Conservation (phyloP, 139 green algal genomes). For the Chlorella sp. region DNA sequence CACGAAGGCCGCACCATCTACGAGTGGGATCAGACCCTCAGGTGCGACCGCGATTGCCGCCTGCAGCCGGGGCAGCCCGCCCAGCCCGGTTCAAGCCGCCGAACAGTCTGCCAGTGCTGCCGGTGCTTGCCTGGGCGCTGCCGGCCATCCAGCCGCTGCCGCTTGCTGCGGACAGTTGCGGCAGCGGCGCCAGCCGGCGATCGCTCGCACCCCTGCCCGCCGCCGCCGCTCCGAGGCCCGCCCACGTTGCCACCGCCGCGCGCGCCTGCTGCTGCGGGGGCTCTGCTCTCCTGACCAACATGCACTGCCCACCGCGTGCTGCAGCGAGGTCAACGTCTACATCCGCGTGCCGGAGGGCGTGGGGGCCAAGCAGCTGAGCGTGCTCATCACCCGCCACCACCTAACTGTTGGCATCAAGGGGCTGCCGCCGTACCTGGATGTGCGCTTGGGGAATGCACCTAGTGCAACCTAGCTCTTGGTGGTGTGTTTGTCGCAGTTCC, state of each 20-base stretch:
- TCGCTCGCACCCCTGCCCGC: too few species aligned
- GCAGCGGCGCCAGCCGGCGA: too few species aligned
- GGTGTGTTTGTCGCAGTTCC: too few species aligned
- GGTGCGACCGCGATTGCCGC: neutral
- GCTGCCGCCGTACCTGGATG: constrained; percentile 87
- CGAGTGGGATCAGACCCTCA: constrained; percentile 91
- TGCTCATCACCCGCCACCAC: constrained; percentile 62
- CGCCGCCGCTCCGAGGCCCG: neutral
- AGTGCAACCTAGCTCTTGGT: too few species aligned
- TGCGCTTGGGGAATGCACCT: constrained; percentile 40
- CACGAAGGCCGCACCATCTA: constrained; percentile 71
- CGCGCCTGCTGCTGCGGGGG: neutral
- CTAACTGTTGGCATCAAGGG: constrained; percentile 75
- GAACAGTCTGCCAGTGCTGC: too few species aligned
- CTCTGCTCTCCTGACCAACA: too few species aligned
- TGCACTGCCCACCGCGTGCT: neutral
- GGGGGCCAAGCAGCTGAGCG: constrained; percentile 69
- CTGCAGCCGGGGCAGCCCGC: neutral
- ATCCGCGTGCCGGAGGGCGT: constrained; percentile 76
- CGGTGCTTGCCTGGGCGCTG: too few species aligned
- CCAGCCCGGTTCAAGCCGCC: neutral
- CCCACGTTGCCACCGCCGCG: neutral
- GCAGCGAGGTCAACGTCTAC: constrained; percentile 86
- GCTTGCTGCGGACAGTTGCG: too few species aligned
- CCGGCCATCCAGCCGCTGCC: too few species aligned